These are phyloP conservation scores for Teunomyces aglyptinius DNA, from an alignment of 805 yeast species.

Conservation along the genomic window DNA sequence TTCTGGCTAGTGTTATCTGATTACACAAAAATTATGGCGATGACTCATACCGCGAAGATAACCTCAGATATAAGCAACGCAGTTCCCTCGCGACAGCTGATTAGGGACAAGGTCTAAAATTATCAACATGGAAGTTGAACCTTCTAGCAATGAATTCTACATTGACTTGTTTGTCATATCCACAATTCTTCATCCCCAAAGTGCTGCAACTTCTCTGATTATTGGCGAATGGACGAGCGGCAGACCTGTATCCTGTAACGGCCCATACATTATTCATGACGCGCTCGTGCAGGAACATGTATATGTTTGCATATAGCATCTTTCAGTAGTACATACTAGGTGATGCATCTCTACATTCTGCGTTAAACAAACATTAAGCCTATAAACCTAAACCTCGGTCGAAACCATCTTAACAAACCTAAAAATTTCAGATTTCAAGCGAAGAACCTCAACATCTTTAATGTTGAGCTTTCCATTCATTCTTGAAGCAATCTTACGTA, in stretches of 20 bases:
- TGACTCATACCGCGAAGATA: slow-evolving; percentile 1
- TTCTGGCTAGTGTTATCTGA: slow-evolving; percentile 2
- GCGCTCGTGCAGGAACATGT: too few species aligned
- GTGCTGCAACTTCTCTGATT: too few species aligned
- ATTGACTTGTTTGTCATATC: too few species aligned
- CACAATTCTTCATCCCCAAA: too few species aligned
- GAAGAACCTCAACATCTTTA: slow-evolving; percentile 34
- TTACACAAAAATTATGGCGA: not conserved
- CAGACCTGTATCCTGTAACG: too few species aligned
- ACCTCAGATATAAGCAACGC: not conserved
- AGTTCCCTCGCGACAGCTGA: not conserved
- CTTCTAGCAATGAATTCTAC: too few species aligned
- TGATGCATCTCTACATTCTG: too few species aligned
- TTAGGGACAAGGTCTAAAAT: not conserved
- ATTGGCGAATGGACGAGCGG: too few species aligned
- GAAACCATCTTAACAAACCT: slow-evolving; percentile 44
- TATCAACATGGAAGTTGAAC: too few species aligned
- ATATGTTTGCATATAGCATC: too few species aligned
- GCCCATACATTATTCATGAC: too few species aligned
- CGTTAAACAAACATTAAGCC: not conserved
- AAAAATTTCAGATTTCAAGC: slow-evolving; percentile 38
- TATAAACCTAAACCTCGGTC: slow-evolving; percentile 17
- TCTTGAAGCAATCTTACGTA: slow-evolving; percentile 33
- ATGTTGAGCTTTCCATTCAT: slow-evolving; percentile 42
- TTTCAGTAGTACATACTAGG: too few species aligned